Base-by-base conservation (phyloP, 176 grass and related monocot genomes). In the Cenchrus americanus region DNA sequence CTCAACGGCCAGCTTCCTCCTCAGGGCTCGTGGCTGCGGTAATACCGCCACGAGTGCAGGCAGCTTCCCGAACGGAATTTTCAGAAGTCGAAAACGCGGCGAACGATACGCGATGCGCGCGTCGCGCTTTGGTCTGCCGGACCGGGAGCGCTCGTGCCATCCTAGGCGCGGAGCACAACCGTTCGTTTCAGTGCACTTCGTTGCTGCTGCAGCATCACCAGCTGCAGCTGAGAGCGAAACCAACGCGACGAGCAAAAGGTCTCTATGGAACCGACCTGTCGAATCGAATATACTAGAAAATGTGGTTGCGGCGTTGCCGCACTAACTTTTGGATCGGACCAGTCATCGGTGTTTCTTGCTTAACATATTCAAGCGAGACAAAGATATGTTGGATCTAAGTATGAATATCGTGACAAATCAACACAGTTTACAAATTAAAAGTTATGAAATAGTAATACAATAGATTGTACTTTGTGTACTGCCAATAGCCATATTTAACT, bases 211-310 rank as follows among this genome's bases (percentile, higher is more conserved):
- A 22, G 37, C 24, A 18, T 41, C 17, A 10, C 55, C 21, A 59
- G 55, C 57, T 60, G 63, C 47, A 9, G 15, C 5, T 14, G 75
- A 14, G 43, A 40, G 68, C 55, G 11, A 65, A 43, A 55, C 40
- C 30, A 24, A 42, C 27, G 55, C 23, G 1, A 9, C 14, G 27
- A 18, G 6, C 44, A 66, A 17, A 30, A 37, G 34, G 34, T 37
- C 34, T 37, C 3, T 37, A 37, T 30, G 32, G 49, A 51, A 41
- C 19, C n/a, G n/a, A n/a, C 11, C 43, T 64, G 59, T 71, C 46
- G 58, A 24, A 24, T 80, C 49, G 58, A 83, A 75, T 50, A 52
- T 30, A 30, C n/a, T n/a, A n/a, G n/a, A n/a, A n/a, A n/a, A n/a
- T n/a, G n/a, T n/a, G n/a, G n/a, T n/a, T n/a, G n/a, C n/a, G n/a